Conservation (phyloP, 345 rosid genomes). For the Raphanus sativus region DNA sequence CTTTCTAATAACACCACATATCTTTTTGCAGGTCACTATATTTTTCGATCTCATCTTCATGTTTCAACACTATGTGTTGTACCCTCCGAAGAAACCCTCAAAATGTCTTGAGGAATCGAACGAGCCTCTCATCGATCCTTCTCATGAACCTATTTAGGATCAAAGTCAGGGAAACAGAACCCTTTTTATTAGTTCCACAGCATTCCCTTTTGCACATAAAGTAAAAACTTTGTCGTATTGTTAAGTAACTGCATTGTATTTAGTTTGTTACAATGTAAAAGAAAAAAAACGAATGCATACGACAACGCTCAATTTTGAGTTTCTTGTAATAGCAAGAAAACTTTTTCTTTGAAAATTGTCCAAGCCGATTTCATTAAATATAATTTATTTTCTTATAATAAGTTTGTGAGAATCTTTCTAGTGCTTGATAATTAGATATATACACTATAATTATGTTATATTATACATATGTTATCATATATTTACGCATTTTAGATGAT, state of each 20-base stretch:
- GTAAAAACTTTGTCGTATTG: not conserved
- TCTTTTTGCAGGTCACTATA: conserved; percentile 59
- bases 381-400: not conserved
- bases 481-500: not conserved
- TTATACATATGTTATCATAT: not conserved
- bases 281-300: not conserved
- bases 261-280: not conserved
- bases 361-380: not conserved
- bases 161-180: not conserved
- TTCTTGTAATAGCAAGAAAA: conserved; percentile 1
- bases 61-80: conserved; percentile 78
- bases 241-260: not conserved
- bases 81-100: conserved; percentile 48
- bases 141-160: conserved; percentile 48
- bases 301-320: conserved; percentile 8
- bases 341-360: not conserved
- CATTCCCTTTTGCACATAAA: not conserved
- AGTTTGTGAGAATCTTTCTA: conserved; percentile 7
- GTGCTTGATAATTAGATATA: not conserved
- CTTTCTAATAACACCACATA: not conserved
- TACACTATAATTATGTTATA: not conserved
- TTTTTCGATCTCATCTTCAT: conserved; percentile 85
- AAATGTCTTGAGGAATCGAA: conserved; percentile 31
- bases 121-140: conserved; percentile 60
- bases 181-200: conserved; percentile 9